Percentiles rank a stretch among this genome's conserved stretches.
Evolutionary conservation across 2,329 filamentous ascomycete species (phyloP).

Genomic region (Aquanectria penicillioides): DNA sequence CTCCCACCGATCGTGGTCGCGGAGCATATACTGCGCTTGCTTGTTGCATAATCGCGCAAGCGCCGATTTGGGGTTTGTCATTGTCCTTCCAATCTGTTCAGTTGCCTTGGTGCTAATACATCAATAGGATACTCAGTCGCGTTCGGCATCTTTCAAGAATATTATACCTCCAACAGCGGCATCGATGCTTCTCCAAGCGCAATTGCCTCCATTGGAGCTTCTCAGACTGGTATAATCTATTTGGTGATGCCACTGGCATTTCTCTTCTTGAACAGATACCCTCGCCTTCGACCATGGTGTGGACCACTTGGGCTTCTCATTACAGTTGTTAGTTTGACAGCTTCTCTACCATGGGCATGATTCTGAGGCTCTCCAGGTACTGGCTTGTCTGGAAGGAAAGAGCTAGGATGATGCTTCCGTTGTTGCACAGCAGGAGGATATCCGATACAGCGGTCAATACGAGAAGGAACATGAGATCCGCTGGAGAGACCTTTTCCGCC

Average conservation of each 20-base stretch:
- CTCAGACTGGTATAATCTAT: conserved; percentile 59
- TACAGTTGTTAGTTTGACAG: conserved; percentile 58
- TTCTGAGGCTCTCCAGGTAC: neutral
- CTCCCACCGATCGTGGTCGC: conserved; percentile 43
- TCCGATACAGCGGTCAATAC: neutral
- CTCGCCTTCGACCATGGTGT: conserved; percentile 50
- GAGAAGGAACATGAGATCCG: neutral
- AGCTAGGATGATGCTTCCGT: neutral
- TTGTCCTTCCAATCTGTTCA: neutral
- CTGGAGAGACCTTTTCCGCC: neutral
- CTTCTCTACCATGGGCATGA: conserved; percentile 42
- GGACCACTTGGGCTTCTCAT: conserved; percentile 56
- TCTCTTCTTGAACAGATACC: conserved; percentile 54
- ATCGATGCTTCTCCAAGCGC: conserved; percentile 53
- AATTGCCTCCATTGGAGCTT: conserved; percentile 39
- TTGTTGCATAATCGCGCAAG: conserved; percentile 46
- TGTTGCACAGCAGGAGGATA: neutral
- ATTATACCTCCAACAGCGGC: conserved; percentile 70
- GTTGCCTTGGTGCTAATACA: neutral
- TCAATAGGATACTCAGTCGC: conserved; percentile 47
- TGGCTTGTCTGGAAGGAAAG: neutral
- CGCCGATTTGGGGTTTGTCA: conserved; percentile 46
- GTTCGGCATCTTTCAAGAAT: conserved; percentile 75
- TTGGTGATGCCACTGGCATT: conserved; percentile 60
- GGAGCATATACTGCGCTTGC: conserved; percentile 43